These are phyloP conservation scores for Dryadomyces quercivorus DNA, from an alignment of 2,329 filamentous ascomycete species.

Conservation along the genomic window DNA sequence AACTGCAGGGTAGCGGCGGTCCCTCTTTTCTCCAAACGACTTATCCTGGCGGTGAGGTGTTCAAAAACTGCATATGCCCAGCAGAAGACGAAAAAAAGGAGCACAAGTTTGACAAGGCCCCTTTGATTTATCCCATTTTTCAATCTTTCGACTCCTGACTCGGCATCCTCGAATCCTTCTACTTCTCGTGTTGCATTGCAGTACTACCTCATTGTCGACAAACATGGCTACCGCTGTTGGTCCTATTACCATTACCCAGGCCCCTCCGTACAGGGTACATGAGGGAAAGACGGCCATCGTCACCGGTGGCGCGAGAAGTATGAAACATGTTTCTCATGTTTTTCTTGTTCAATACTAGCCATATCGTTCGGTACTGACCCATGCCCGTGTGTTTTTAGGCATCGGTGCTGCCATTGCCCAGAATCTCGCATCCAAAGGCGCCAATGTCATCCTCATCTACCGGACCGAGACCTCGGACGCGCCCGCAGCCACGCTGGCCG, in stretches of 20 bases:
- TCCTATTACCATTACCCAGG: background rate
- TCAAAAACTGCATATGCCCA: too few species aligned
- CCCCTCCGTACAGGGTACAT: background rate
- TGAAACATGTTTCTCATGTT: background rate
- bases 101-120: too few species aligned
- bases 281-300: background rate
- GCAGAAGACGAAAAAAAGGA: too few species aligned
- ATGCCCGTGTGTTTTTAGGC: conserved; percentile 30
- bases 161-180: background rate
- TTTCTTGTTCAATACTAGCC: too few species aligned
- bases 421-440: conserved; percentile 61
- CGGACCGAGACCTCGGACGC: conserved; percentile 31
- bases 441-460: conserved; percentile 58
- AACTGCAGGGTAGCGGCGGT: too few species aligned
- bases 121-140: too few species aligned
- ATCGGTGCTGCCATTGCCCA: conserved; percentile 54
- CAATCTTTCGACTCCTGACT: too few species aligned
- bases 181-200: background rate
- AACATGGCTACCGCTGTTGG: background rate
- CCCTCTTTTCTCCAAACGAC: too few species aligned
- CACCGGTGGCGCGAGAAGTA: background rate
- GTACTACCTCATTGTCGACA: background rate
- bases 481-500: conserved; percentile 48
- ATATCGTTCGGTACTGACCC: too few species aligned
- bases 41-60: too few species aligned